Percentiles rank a stretch among this genome's conserved stretches.
These are phyloP conservation scores for Santalum album DNA, from an alignment of 164 flowering plant species.

Conservation along the genomic window DNA sequence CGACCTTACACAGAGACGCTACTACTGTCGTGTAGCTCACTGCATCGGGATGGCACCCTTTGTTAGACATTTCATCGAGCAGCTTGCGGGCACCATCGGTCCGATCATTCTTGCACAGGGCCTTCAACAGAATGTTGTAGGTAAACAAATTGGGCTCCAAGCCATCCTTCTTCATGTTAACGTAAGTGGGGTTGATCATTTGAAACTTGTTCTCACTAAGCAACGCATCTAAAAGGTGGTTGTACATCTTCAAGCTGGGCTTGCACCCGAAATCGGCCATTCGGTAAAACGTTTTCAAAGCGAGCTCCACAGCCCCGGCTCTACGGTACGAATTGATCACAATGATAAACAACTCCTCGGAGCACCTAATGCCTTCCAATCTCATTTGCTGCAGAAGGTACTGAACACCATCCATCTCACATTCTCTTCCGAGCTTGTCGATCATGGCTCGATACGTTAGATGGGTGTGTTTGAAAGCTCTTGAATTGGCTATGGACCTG, in stretches of 20 bases:
- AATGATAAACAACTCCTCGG: constrained; percentile 48
- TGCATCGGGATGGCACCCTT: constrained; percentile 62
- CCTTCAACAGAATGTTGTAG: constrained; percentile 76
- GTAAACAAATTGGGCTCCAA: constrained; percentile 71
- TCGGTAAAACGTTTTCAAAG: constrained; percentile 65
- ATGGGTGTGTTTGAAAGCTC: constrained; percentile 55
- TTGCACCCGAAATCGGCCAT: constrained; percentile 62
- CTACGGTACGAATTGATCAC: constrained; percentile 44
- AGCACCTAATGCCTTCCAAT: constrained; percentile 49
- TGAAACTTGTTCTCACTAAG: constrained; percentile 57
- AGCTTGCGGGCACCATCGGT: constrained; percentile 57
- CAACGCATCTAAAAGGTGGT: constrained; percentile 68
- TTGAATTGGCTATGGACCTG: constrained; percentile 41
- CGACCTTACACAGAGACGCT: constrained; percentile 57
- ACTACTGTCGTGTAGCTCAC: constrained; percentile 73
- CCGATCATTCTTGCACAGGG: constrained; percentile 68
- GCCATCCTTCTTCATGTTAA: constrained; percentile 74
- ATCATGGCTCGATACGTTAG: constrained; percentile 62
- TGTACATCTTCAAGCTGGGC: constrained; percentile 72
- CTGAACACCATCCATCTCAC: constrained; percentile 51
- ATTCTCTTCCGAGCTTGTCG: constrained; percentile 42
- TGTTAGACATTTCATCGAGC: constrained; percentile 67
- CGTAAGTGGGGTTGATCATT: constrained; percentile 56
- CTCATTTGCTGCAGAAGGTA: constrained; percentile 85
- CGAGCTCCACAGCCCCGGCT: constrained; percentile 51